Evolutionary conservation across 768 basidiomycete species (phyloP), one percentile per base, ranked within the genome.

Genomic region (Mycena belliarum): DNA sequence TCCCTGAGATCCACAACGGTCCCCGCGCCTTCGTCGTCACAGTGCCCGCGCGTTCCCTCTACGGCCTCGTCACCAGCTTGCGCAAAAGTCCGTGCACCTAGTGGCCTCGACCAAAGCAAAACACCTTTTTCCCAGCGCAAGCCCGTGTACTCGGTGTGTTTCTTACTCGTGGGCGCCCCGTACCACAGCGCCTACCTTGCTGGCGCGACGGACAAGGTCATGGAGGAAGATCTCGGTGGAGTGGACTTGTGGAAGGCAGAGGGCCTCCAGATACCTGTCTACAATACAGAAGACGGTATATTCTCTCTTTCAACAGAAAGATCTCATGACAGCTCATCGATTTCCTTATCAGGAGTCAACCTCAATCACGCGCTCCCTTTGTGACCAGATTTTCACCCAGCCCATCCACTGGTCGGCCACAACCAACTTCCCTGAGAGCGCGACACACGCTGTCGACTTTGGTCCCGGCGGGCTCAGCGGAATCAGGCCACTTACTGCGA

Each of bases 371-470:
- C 84, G 85, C 21, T 93, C 92, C 0, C 81, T 99, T 24, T 95
- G 89, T 72, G 91, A 95, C 63, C 95, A 96, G 70, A 94, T 98
- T 65, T 96, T 96, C 72, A 91, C 88, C 1, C 81, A 79, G 29
- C 91, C 93, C 14, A 95, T 99, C 63, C 91, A 97, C 75, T 98
- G 97, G 97, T 76, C 82, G 40, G 87, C 87, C 66, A 95, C 95
- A 6, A 95, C 93, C 32, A 77, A 86, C 60, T 96, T 98, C 83
- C 91, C 95, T 1, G 82, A 89, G 59, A 82, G 87, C 10, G 93
- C 95, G 0, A 98, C 95, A 5, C 97, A 99, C 71, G 89, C 93
- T 3, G 77, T 98, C 61, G 97, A 99, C 73, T 98, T 99, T 66
- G 97, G 97, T 51, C 93, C 97, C 2, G 96, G 97, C 59, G 95